A percentile compares a stretch with the other conserved stretches of the same genome.
These are phyloP conservation scores for Steccherinum ochraceum DNA, from an alignment of 768 basidiomycete genomes.

Conservation along the genomic window DNA sequence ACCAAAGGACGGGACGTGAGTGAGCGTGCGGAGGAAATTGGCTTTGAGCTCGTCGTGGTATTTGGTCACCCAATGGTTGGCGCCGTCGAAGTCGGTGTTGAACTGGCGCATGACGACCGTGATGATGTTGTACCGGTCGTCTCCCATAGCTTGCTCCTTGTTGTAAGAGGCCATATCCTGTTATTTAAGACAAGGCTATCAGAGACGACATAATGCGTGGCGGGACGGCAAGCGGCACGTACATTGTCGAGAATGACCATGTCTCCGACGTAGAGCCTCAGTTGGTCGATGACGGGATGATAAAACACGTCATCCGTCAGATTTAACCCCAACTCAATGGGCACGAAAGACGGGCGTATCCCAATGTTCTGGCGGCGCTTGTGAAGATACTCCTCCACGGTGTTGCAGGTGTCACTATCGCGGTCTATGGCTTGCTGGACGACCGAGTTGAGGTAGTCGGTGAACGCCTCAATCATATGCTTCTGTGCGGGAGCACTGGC, in stretches of 20 bases:
- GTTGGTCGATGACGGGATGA: slow-evolving; percentile 42
- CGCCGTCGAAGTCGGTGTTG: slow-evolving; percentile 12
- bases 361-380: slow-evolving; percentile 22
- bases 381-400: slow-evolving; percentile 18
- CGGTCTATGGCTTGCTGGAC: slow-evolving; percentile 20
- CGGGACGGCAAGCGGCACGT: too few species aligned
- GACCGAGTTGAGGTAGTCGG: slow-evolving; percentile 19
- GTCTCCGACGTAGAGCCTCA: slow-evolving; percentile 50
- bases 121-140: slow-evolving; percentile 22
- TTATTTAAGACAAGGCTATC: too few species aligned
- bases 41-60: slow-evolving; percentile 10
- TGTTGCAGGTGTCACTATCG: slow-evolving; percentile 7
- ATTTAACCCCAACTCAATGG: slow-evolving; percentile 41
- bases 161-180: slow-evolving; percentile 27
- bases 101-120: slow-evolving; percentile 20
- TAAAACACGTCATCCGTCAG: slow-evolving; percentile 53
- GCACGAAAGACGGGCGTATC: slow-evolving; percentile 16
- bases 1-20: slow-evolving; percentile 23
- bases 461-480: slow-evolving; percentile 18
- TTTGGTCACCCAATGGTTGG: slow-evolving; percentile 13
- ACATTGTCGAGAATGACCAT: slow-evolving; percentile 65
- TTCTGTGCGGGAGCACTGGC: slow-evolving; percentile 7
- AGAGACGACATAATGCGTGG: too few species aligned
- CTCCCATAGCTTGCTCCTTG: slow-evolving; percentile 21
- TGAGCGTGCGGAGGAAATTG: slow-evolving; percentile 17